These are phyloP conservation scores for Xanthoconium purpureum DNA, from an alignment of 768 basidiomycete genomes.

Conservation along the genomic window DNA sequence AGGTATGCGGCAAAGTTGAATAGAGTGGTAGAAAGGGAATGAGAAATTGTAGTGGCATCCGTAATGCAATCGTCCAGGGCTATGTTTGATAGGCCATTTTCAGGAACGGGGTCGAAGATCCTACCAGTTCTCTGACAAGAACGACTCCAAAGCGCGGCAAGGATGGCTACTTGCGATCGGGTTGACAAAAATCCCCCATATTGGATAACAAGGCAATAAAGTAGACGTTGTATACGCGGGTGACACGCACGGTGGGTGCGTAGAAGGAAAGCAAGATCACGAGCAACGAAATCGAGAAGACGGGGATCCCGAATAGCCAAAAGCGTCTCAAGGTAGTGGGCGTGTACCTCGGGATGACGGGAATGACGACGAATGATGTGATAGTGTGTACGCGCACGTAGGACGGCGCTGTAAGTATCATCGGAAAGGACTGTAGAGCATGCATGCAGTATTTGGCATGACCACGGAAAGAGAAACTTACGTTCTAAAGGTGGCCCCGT, in stretches of 20 bases:
- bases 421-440: slow-evolving; percentile 10
- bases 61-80: neutral
- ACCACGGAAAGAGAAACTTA: slow-evolving; percentile 9
- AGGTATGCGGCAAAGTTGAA: neutral
- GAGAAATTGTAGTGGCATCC: slow-evolving; percentile 14
- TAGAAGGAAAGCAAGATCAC: slow-evolving; percentile 35
- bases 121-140: slow-evolving; percentile 6
- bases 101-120: neutral
- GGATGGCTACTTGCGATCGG: slow-evolving; percentile 32
- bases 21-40: slow-evolving; percentile 11
- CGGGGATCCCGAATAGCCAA: slow-evolving; percentile 27
- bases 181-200: slow-evolving; percentile 25
- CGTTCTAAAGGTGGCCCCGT: slow-evolving; percentile 3
- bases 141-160: slow-evolving; percentile 37
- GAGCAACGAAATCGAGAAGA: slow-evolving; percentile 32
- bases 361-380: slow-evolving; percentile 36
- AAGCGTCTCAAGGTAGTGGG: slow-evolving; percentile 45
- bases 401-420: slow-evolving; percentile 14
- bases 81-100: neutral
- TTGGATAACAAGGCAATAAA: slow-evolving; percentile 40
- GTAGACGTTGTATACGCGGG: slow-evolving; percentile 36
- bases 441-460: slow-evolving; percentile 6
- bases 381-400: slow-evolving; percentile 42
- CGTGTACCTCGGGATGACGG: slow-evolving; percentile 42
- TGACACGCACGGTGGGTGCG: slow-evolving; percentile 33